phyloP scores from a whole-genome alignment of 2,329 filamentous ascomycete species.

The Phialophora chinensis region DNA sequence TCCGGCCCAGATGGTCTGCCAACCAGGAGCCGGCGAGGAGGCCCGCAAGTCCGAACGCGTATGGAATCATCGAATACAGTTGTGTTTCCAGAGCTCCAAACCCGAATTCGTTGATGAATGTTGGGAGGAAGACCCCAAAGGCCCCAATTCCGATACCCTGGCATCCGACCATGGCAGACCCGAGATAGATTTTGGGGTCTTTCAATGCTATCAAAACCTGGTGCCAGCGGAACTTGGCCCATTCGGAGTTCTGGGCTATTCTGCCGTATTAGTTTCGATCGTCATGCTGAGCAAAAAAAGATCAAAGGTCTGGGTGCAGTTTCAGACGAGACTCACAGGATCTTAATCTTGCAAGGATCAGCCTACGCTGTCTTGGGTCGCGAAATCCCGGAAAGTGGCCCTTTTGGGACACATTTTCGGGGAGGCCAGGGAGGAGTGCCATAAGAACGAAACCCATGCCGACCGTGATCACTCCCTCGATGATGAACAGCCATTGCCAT shows the following conservation, averaged over 20 bases:
- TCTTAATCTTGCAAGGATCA: conserved; percentile 6
- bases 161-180: conserved; percentile 2
- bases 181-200: conserved; percentile 26
- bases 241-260: conserved; percentile 14
- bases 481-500: conserved; percentile 69
- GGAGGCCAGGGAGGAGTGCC: conserved; percentile 65
- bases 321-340: neutral
- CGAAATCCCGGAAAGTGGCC: conserved; percentile 12
- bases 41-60: conserved; percentile 13
- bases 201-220: conserved; percentile 22
- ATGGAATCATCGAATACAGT: conserved; percentile 25
- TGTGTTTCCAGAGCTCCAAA: conserved; percentile 15
- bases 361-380: neutral
- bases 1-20: conserved; percentile 7
- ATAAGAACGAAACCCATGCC: conserved; percentile 59
- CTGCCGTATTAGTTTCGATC: no score
- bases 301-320: no score
- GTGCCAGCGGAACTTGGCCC: neutral
- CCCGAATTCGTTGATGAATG: conserved; percentile 26
- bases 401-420: conserved; percentile 14
- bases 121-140: conserved; percentile 23
- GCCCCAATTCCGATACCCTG: conserved; percentile 6
- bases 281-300: no score
- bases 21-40: neutral
- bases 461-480: conserved; percentile 21